A percentile compares a stretch with the other conserved stretches of the same genome.
Conservation (phyloP, 2,329 filamentous ascomycete genomes). For the Huntiella savannae region DNA sequence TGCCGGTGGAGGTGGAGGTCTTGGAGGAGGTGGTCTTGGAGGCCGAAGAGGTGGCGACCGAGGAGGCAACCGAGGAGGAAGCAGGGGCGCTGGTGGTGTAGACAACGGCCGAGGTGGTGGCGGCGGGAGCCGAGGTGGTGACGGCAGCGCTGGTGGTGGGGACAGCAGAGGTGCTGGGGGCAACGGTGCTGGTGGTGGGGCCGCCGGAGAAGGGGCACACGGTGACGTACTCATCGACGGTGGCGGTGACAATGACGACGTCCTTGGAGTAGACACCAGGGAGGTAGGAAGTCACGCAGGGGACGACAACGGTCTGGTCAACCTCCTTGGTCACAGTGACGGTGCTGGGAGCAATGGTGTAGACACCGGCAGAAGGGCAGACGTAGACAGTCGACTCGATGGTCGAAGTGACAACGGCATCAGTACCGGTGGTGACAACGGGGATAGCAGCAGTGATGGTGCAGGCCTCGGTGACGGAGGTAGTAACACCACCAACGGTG, state of each 20-base stretch:
- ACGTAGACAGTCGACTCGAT: constrained; percentile 52
- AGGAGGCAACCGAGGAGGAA: neutral
- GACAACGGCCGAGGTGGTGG: neutral
- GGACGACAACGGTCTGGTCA: constrained; percentile 41
- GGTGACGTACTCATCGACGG: constrained; percentile 46
- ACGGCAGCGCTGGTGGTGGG: constrained; percentile 14
- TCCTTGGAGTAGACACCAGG: constrained; percentile 58
- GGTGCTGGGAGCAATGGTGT: constrained; percentile 53
- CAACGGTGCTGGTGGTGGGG: constrained; percentile 15
- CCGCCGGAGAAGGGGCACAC: constrained; percentile 42
- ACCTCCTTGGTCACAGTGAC: constrained; percentile 33
- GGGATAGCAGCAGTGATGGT: constrained; percentile 54
- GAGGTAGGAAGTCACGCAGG: constrained; percentile 41
- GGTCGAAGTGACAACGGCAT: constrained; percentile 43
- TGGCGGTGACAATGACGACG: constrained; percentile 47
- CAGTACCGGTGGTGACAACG: constrained; percentile 37
- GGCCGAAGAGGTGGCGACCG: constrained; percentile 13
- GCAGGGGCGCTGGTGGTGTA: neutral
- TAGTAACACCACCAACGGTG: constrained; percentile 56
- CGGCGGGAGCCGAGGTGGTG: constrained; percentile 16
- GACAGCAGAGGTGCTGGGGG: constrained; percentile 17
- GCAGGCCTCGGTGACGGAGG: constrained; percentile 44
- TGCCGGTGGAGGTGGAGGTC: constrained; percentile 14
- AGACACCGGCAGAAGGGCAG: constrained; percentile 55
- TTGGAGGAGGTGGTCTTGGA: constrained; percentile 13